Conservation (phyloP, 495 filamentous ascomycete species). For the Amorphotheca resinae region DNA sequence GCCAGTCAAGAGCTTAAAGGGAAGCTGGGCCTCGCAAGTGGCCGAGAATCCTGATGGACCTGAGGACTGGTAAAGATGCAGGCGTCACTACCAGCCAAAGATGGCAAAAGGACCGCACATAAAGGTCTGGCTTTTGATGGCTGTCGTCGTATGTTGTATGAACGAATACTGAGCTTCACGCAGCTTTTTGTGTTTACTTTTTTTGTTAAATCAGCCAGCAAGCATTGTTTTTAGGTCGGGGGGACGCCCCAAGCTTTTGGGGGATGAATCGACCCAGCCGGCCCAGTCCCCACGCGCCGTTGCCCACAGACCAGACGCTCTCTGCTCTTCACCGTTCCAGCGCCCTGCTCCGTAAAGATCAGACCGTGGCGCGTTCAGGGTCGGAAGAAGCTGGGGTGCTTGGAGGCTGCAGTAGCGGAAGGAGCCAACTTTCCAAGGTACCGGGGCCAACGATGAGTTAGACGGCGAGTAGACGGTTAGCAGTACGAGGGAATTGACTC, state of each 20-base stretch:
- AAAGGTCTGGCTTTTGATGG: conserved; percentile 8
- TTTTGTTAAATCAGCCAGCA: no score
- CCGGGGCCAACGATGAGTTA: conserved; percentile 7
- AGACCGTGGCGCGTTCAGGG: conserved; percentile 9
- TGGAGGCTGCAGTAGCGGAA: conserved; percentile 14
- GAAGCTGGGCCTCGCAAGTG: conserved; percentile 7
- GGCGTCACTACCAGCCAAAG: no score
- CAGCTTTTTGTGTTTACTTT: conserved; percentile 4
- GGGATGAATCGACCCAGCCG: conserved; percentile 5
- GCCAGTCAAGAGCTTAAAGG: conserved; percentile 13
- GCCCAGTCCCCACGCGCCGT: conserved; percentile 10
- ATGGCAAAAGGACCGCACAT: conserved; percentile 5
- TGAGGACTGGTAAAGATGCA: conserved; percentile 10
- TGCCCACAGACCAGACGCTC: conserved; percentile 15
- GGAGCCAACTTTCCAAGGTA: conserved; percentile 12
- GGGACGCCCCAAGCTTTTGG: conserved; percentile 13
- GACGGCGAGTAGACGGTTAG: no score
- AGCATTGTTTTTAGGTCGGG: conserved; percentile 7
- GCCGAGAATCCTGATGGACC: conserved; percentile 9
- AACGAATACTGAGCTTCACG: conserved; percentile 15
- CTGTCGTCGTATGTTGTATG: conserved; percentile 11
- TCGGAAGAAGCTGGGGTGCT: conserved; percentile 13
- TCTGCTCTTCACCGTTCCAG: conserved; percentile 4
- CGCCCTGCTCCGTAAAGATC: conserved; percentile 5
- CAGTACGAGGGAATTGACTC: background rate